Conservation (phyloP, 495 filamentous ascomycete species). For the Penicillium taxi region DNA sequence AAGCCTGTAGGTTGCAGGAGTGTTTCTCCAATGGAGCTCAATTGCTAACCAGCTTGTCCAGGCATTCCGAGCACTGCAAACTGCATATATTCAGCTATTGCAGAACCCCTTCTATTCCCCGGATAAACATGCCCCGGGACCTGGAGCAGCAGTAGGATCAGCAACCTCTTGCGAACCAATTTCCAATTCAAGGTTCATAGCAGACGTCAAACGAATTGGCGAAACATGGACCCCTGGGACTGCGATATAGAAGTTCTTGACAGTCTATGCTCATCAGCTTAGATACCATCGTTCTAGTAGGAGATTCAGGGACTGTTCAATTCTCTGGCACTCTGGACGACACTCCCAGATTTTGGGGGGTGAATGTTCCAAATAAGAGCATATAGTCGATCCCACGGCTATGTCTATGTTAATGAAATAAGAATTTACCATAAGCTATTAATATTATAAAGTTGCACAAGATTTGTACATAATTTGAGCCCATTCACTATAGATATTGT, state of each 20-base stretch:
- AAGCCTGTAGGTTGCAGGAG: conserved; percentile 52
- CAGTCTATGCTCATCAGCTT: too few relatives aligned
- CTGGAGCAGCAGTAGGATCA: conserved; percentile 23
- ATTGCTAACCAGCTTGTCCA: conserved; percentile 17
- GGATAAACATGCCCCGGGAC: conserved; percentile 62
- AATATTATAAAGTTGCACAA: too few relatives aligned
- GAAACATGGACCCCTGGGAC: conserved; percentile 54
- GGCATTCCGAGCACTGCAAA: conserved; percentile 87
- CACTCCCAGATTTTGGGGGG: too few relatives aligned
- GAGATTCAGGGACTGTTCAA: too few relatives aligned
- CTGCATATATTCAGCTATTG: conserved; percentile 77
- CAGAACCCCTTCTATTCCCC: conserved; percentile 95
- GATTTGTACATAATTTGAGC: too few relatives aligned
- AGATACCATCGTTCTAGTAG: too few relatives aligned
- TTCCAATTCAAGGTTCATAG: conserved; percentile 68
- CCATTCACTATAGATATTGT: background rate
- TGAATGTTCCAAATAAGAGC: too few relatives aligned
- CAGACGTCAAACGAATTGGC: conserved; percentile 78
- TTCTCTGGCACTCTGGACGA: too few relatives aligned
- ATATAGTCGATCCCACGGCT: too few relatives aligned
- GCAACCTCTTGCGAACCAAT: conserved; percentile 51
- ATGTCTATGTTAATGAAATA: too few relatives aligned
- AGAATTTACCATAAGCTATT: too few relatives aligned
- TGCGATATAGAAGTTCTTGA: conserved; percentile 25
- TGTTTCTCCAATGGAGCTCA: background rate